Base-by-base conservation (phyloP, 345 rosid species). In the Salix suchowensis region DNA sequence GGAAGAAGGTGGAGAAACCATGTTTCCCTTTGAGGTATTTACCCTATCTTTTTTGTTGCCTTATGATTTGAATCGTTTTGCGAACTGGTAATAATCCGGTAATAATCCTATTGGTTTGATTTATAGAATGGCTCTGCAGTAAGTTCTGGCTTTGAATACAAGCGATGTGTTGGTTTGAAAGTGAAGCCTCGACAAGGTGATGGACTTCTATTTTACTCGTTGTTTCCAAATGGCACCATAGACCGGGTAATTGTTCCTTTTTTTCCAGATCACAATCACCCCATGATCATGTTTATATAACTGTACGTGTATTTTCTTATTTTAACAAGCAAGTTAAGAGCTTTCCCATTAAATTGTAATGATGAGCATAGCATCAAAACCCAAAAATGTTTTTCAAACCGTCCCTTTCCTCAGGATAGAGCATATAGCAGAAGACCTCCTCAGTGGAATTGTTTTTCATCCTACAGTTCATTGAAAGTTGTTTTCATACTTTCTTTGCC, bases 1-100 rank as follows among this genome's bases (percentile, higher is more conserved):
- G 65, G 92, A 90, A 85, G 89, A 89, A 81, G 97, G 94, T 6
- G 94, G 94, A 62, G 97, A 91, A 88, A 91, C 97, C 37, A 88
- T 90, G 97, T 91, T 90, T 76, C 96, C 97, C 54, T 90, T 84
- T 42, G 94, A 90, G 92, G 94, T 90, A 84, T 75, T 74, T 67
- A 67, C 50, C 42, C 36, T 50, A 26, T 77, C 26, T 13, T 74
- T 34, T 34, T 39, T 46, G 23, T 32, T 68, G 46, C 48, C 44
- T 66, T 64, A 13, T 16, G 3, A 10, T 73, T 30, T 76, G 5
- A 50, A 55, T 60, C 9, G 11, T 77, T 65, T 40, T 15, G 32
- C 46, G 15, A 55, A 13, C 62, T 19, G 6, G 44, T n/a, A n/a
- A n/a, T n/a, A n/a, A n/a, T 40, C 7, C 8, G 6, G 44, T 36